These are phyloP conservation scores for Rhodocollybia butyracea DNA, from an alignment of 768 basidiomycete species.

Conservation along the genomic window DNA sequence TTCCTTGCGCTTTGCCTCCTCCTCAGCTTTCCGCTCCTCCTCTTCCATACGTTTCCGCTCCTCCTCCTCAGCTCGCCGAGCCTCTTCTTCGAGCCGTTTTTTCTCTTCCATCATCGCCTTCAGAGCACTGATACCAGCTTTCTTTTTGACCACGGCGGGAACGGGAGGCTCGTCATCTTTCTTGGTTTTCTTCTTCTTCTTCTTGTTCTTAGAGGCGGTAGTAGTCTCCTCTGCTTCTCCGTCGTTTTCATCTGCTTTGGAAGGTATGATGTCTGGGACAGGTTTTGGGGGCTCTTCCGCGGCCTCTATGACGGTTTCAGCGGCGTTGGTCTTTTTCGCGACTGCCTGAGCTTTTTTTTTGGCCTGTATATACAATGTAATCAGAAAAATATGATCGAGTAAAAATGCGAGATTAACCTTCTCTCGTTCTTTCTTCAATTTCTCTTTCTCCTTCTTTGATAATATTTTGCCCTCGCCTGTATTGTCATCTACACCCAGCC, in stretches of 20 bases:
- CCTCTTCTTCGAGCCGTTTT: constrained; percentile 86
- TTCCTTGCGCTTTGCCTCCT: constrained; percentile 74
- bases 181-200: constrained; percentile 85
- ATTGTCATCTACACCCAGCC: constrained; percentile 35
- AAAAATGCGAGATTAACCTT: constrained; percentile 52
- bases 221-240: constrained; percentile 60
- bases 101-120: constrained; percentile 93
- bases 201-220: constrained; percentile 64
- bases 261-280: constrained; percentile 27
- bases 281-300: constrained; percentile 21
- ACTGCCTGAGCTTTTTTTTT: constrained; percentile 95
- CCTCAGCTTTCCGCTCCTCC: constrained; percentile 75
- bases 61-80: constrained; percentile 66
- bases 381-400: not conserved
- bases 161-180: constrained; percentile 47
- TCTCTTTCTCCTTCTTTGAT: constrained; percentile 96
- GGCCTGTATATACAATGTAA: constrained; percentile 45
- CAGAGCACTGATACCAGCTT: constrained; percentile 76
- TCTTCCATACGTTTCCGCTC: constrained; percentile 81
- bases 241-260: constrained; percentile 51
- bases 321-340: constrained; percentile 61
- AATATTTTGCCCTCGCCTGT: constrained; percentile 64
- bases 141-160: constrained; percentile 58
- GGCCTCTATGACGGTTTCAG: constrained; percentile 28
- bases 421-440: constrained; percentile 94